Conservation (phyloP, 1,284 basidiomycete species). For the Fomitopsis schrenkii region DNA sequence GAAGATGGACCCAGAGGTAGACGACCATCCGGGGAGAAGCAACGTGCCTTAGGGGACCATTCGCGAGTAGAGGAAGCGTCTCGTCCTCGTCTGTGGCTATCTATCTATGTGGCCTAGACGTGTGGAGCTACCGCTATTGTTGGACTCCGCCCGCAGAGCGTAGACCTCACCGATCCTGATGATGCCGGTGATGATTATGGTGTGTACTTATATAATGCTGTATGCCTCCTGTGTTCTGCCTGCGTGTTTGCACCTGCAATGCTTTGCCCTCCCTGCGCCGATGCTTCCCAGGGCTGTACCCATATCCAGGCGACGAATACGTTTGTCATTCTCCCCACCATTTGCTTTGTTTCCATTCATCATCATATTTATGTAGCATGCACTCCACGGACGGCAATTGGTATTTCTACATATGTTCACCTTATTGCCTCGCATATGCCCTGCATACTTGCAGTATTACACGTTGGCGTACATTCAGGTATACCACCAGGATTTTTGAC, state of each 20-base stretch:
- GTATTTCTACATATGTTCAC: background rate
- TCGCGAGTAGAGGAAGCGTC: background rate
- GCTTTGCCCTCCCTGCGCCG: background rate
- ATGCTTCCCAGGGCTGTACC: background rate
- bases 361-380: constrained; percentile 2
- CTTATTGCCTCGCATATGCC: background rate
- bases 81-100: background rate
- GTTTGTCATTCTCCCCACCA: background rate
- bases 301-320: background rate
- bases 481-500: background rate
- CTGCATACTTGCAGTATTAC: constrained; percentile 1
- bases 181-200: background rate
- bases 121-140: background rate
- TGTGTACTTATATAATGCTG: constrained; percentile 1
- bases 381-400: background rate
- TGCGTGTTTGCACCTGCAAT: background rate
- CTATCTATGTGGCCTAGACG: background rate
- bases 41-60: constrained; percentile 1
- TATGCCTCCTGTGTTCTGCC: background rate
- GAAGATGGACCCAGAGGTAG: constrained; percentile 29
- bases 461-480: constrained; percentile 2
- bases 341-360: background rate
- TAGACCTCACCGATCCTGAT: background rate
- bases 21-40: constrained; percentile 17
- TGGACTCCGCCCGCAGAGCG: background rate